A percentile compares a stretch with the other conserved stretches of the same genome.
phyloP scores from a whole-genome alignment of 2,329 filamentous ascomycete genomes.

The Pseudogymnoascus verrucosus region DNA sequence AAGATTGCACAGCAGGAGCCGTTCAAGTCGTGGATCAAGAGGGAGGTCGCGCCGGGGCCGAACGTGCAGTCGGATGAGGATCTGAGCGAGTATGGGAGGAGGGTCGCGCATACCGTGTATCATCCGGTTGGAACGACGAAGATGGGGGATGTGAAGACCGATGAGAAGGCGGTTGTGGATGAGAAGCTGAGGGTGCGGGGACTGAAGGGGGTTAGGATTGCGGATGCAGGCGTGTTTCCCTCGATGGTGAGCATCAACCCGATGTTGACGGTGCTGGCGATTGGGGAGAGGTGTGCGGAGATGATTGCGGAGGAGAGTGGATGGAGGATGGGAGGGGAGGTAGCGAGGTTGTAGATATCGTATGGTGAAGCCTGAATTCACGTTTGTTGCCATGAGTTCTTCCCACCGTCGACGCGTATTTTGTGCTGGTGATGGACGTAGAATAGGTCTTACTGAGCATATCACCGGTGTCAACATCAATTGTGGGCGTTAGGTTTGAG shows the following conservation, averaged over 20 bases:
- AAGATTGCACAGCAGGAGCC: slow-evolving; percentile 31
- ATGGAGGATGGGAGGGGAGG: slow-evolving; percentile 38
- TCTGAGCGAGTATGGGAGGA: slow-evolving; percentile 71
- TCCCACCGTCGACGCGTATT: too few species aligned
- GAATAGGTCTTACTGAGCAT: too few species aligned
- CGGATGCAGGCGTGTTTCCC: slow-evolving; percentile 82
- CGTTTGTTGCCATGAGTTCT: too few species aligned
- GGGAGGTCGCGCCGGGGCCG: slow-evolving; percentile 31
- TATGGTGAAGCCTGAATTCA: neutral
- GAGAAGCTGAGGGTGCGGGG: slow-evolving; percentile 63
- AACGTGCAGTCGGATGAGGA: slow-evolving; percentile 63
- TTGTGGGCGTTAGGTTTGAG: too few species aligned
- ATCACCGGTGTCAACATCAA: too few species aligned
- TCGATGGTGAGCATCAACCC: slow-evolving; percentile 82
- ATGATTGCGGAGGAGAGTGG: slow-evolving; percentile 68
- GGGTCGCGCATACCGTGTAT: slow-evolving; percentile 81
- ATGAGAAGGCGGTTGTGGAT: slow-evolving; percentile 74
- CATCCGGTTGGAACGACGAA: slow-evolving; percentile 84
- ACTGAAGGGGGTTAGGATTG: slow-evolving; percentile 66
- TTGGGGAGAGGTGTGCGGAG: slow-evolving; percentile 80
- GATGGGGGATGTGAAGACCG: slow-evolving; percentile 68
- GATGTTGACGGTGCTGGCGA: slow-evolving; percentile 79
- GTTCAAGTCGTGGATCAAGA: slow-evolving; percentile 35
- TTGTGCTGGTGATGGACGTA: too few species aligned
- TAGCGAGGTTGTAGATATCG: slow-evolving; percentile 21